Evolutionary conservation across 257 asterid species (phyloP), one percentile per base, ranked within the genome.

Genomic region (Lavandula angustifolia): DNA sequence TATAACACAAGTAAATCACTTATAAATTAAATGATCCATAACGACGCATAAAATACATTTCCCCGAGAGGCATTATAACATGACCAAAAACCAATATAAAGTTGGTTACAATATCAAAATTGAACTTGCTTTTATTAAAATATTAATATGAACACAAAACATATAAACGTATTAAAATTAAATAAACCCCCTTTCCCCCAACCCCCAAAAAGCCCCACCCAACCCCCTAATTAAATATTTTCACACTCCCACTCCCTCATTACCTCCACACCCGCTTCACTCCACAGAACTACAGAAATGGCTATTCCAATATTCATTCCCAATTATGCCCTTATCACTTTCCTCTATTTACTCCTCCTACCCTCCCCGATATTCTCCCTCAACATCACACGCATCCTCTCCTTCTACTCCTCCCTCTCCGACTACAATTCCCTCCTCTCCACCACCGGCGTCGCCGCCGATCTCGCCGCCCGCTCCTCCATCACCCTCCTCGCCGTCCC

Each of bases 401-500:
- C 91, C 67, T 41, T 80, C 6, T 75, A 66, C 77, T 81, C 92
- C 35, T 67, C 81, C 69, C 80, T 91, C 66, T 82, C 96, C 74
- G 81, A 78, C 62, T 91, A 84, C 72, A 68, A 78, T 34, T 44
- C 71, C 60, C 91, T 85, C 43, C 82, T 91, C 69, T 29, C 91
- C 67, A 35, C 80, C 86, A 76, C 90, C 77, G 64, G 87, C 77
- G 83, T 87, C 75, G 76, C 90, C 76, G 73, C 80, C 80, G 94
- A 87, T 77, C 87, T 85, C 75, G 1, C 84, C 62, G 9, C 54
- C 65, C 87, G 85, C 74, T 64, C 85, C 70, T 76, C 88, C 62
- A 18, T 90, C 60, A 85, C 96, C 9, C 66, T 90, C 75, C 90
- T 90, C 63, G 81, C 73, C 65, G 92, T 87, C 22, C 95, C 97